Evolutionary conservation across 2,329 filamentous ascomycete genomes (phyloP), one percentile per base, ranked within the genome.

Genomic region (Ophiocordyceps sinensis): DNA sequence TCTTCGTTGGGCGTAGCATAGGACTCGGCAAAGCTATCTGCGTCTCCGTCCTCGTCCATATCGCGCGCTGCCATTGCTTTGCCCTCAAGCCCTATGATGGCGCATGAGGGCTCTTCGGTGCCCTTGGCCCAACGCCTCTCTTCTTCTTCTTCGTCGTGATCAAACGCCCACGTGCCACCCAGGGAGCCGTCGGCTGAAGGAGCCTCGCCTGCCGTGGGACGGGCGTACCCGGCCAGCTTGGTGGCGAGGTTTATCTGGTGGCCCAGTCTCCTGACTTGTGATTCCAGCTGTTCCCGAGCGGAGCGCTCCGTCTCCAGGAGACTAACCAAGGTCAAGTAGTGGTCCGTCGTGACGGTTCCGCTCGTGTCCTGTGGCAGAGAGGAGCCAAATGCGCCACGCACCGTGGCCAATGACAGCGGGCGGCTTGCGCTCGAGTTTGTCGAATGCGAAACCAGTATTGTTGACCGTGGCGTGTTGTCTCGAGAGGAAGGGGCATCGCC

Each of bases 281-380:
- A 58, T 52, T 79, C 77, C 5, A 81, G 65, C 4, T 66, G 61
- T 42, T 68, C 62, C 5, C 77, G 66, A 5, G 71, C 71, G 1
- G 65, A 64, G 23, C 75, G 72, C 52, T 81, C 77, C 2, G 65
- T 63, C 43, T 76, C 65, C 23, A 80, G 61, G 42, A 79, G 62
- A 14, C 66, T 62, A 26, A 70, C 53, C 14, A 79, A 60, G 2
- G 62, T 65, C 7, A 62, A 61, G 45, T 72, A 73, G 39, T 73
- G 66, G 38, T 74, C 68, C 14, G 57, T 51, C 2, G 61, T 61
- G 19, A 66, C 57, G 1, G 54, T 44, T 8, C 53, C 55, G 7
- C 50, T 41, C 3, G 47, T 49, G 12, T 62, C 58, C 30, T 55
- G 58, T 4, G 59, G 50, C 5, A 69, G 43, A 4, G 57, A 54